Evolutionary conservation across 257 asterid species (phyloP).

Genomic region (Solanum okadae): DNA sequence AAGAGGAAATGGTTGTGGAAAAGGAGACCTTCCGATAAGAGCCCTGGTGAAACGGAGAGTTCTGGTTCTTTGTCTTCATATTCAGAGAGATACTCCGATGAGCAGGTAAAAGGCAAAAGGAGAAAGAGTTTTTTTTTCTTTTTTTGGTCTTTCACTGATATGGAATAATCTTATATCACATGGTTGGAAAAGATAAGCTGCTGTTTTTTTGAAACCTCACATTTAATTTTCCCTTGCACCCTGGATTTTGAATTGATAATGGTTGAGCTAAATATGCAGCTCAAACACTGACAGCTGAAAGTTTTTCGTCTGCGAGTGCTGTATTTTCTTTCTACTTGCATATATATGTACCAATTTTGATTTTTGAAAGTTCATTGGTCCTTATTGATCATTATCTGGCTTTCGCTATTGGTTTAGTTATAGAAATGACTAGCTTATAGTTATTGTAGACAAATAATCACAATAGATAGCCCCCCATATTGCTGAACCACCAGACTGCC

Average conservation of each 20-base stretch:
- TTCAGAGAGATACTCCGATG: slow-evolving; percentile 60
- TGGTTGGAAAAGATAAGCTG: neutral
- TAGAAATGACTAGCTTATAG: neutral
- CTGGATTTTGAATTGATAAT: neutral
- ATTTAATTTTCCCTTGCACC: neutral
- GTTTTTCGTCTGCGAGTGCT: neutral
- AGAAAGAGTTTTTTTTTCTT: neutral
- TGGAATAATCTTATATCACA: neutral
- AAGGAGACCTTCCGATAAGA: slow-evolving; percentile 52
- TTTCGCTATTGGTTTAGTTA: neutral
- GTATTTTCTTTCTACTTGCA: neutral
- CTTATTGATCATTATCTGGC: neutral
- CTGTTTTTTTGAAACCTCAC: neutral
- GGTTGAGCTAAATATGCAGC: neutral
- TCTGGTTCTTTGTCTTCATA: slow-evolving; percentile 52
- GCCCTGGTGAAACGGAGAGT: slow-evolving; percentile 68
- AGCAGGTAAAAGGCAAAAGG: slow-evolving; percentile 30
- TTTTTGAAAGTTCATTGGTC: neutral
- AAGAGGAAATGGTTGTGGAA: slow-evolving; percentile 78
- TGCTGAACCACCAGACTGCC: neutral
- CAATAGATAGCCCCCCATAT: neutral
- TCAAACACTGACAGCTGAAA: neutral
- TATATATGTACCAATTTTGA: neutral
- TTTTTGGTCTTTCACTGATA: neutral
- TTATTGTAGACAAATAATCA: neutral